Conservation (phyloP, 441 rosid species). For the Populus trichocarpa region DNA sequence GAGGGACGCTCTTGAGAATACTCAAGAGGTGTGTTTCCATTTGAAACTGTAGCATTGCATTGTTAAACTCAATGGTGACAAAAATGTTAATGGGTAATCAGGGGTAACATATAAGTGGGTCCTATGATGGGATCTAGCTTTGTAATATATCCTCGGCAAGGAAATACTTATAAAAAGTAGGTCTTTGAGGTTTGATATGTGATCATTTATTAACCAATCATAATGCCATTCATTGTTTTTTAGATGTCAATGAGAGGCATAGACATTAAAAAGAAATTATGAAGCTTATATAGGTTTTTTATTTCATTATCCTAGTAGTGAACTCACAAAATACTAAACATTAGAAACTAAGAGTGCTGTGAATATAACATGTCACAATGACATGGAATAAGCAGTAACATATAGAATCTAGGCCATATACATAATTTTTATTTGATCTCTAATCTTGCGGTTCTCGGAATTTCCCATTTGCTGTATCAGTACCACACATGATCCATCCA, state of each 20-base stretch:
- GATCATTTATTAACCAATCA: not conserved
- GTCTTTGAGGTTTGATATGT: not conserved
- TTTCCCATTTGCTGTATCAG: not conserved
- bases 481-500: not conserved
- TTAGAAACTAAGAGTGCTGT: not conserved
- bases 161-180: not conserved
- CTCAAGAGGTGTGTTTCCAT: constrained; percentile 68
- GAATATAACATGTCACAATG: not conserved
- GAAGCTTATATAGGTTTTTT: no score
- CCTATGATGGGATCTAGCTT: not conserved
- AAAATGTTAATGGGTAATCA: not conserved
- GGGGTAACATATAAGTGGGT: not conserved
- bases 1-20: constrained; percentile 53
- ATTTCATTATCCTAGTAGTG: not conserved
- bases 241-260: not conserved
- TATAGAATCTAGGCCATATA: not conserved
- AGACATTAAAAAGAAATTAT: not conserved
- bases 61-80: constrained; percentile 3
- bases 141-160: not conserved
- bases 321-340: not conserved
- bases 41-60: constrained; percentile 9
- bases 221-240: not conserved
- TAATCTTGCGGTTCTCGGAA: no score
- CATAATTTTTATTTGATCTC: not conserved
- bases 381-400: not conserved